A percentile compares a stretch with the other conserved stretches of the same genome.
These are phyloP conservation scores for Chionographis japonica DNA, from an alignment of 106 monocot species.

Conservation along the genomic window DNA sequence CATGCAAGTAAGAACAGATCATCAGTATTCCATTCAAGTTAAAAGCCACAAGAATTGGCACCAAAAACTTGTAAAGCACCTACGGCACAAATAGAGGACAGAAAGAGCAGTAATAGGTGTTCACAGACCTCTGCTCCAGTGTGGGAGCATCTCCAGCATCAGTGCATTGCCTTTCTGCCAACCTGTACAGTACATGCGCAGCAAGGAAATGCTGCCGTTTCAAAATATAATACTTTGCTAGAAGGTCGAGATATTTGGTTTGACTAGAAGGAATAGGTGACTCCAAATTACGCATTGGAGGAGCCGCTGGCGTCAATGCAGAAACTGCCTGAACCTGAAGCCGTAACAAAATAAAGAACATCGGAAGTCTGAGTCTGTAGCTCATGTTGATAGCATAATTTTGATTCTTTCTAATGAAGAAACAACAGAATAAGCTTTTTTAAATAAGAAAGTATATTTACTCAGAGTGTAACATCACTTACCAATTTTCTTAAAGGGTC, in stretches of 20 bases:
- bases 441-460: no score
- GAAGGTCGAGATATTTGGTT: slow-evolving; percentile 78
- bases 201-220: slow-evolving; percentile 84
- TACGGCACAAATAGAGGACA: background rate
- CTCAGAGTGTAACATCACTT: no score
- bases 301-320: slow-evolving; percentile 18
- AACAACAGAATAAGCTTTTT: no score
- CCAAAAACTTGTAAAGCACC: no score
- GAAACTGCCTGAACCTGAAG: slow-evolving; percentile 20
- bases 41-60: background rate
- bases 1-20: background rate
- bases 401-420: no score
- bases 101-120: background rate
- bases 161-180: slow-evolving; percentile 77
- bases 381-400: no score
- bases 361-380: no score
- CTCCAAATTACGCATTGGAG: slow-evolving; percentile 16
- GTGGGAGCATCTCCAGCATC: slow-evolving; percentile 52
- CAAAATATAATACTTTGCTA: slow-evolving; percentile 81
- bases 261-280: slow-evolving; percentile 38
- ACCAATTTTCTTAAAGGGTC: no score
- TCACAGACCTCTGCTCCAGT: slow-evolving; percentile 70
- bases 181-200: slow-evolving; percentile 70
- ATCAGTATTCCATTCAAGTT: background rate
- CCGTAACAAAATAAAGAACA: background rate